Conservation (phyloP, 768 basidiomycete genomes). For the Termitomyces sp. region DNA sequence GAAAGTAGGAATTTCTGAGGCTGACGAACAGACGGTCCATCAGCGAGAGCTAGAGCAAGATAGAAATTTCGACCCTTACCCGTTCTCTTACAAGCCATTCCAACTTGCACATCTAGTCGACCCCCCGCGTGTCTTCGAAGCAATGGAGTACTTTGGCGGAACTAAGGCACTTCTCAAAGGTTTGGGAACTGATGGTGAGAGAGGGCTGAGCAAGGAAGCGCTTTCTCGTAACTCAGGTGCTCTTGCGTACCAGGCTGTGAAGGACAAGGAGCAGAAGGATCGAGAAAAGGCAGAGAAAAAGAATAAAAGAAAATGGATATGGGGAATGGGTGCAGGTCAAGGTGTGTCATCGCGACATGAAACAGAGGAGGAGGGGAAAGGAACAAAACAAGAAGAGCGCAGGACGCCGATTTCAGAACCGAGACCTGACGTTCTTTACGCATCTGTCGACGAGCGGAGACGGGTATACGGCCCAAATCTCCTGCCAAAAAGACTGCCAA, state of each 20-base stretch:
- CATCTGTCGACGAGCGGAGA: conserved; percentile 56
- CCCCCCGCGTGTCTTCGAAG: conserved; percentile 67
- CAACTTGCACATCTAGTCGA: conserved; percentile 84
- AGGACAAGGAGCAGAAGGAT: conserved; percentile 9
- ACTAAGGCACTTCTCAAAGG: conserved; percentile 59
- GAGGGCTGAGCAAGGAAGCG: conserved; percentile 35
- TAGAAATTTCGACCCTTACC: conserved; percentile 49
- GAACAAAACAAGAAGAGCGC: conserved; percentile 25
- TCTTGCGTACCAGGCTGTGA: conserved; percentile 7
- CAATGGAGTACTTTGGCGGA: conserved; percentile 71
- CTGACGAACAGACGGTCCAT: conserved; percentile 25
- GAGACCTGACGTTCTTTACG: conserved; percentile 23
- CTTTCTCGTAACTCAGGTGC: conserved; percentile 9
- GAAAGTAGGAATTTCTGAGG: conserved; percentile 19
- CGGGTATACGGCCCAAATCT: conserved; percentile 75
- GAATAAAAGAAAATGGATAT: conserved; percentile 14
- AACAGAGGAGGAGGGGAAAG: conserved; percentile 9
- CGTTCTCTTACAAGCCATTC: conserved; percentile 72
- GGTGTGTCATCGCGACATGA: conserved; percentile 26
- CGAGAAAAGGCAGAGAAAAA: conserved; percentile 12
- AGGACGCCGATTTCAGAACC: conserved; percentile 33
- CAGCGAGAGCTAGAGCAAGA: conserved; percentile 35
- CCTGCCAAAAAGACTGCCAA: conserved; percentile 65
- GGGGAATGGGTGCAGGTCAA: conserved; percentile 17
- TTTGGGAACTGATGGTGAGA: conserved; percentile 62